These are phyloP conservation scores for Ephemerocybe angulata DNA, from an alignment of 768 basidiomycete species.

Conservation along the genomic window DNA sequence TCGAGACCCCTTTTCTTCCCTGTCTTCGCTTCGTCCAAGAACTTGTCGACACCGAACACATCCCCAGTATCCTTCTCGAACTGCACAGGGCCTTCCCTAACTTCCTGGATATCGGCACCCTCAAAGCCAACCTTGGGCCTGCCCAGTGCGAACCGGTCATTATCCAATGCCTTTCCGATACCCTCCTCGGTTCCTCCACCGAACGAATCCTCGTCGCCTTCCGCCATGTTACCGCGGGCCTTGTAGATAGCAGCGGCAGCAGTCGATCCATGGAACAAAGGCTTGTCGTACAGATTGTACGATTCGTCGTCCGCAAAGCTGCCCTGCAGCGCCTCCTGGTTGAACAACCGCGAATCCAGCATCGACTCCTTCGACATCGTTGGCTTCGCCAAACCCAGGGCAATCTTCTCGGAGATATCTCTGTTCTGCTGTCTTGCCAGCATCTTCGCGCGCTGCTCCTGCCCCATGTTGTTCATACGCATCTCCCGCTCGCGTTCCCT, in stretches of 20 bases:
- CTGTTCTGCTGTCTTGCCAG: constrained; percentile 95
- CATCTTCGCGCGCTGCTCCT: constrained; percentile 93
- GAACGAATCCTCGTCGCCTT: constrained; percentile 87
- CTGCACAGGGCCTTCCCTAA: constrained; percentile 90
- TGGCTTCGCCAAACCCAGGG: constrained; percentile 95
- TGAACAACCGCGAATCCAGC: constrained; percentile 96
- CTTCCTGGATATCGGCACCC: constrained; percentile 82
- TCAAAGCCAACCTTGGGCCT: constrained; percentile 84
- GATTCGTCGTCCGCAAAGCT: constrained; percentile 88
- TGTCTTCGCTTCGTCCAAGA: constrained; percentile 94
- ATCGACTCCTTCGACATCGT: constrained; percentile 95
- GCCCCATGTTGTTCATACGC: constrained; percentile 99
- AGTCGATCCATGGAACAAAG: constrained; percentile 92
- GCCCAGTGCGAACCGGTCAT: constrained; percentile 92
- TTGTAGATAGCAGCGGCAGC: constrained; percentile 99
- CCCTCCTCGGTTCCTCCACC: constrained; percentile 96
- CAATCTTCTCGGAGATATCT: constrained; percentile 99
- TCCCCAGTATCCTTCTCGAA: constrained; percentile 98
- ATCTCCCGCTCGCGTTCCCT: constrained; percentile 94
- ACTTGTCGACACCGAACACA: constrained; percentile 95
- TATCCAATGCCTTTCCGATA: constrained; percentile 83
- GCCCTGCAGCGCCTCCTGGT: constrained; percentile 81
- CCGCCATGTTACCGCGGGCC: constrained; percentile 79
- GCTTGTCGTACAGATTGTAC: constrained; percentile 94
- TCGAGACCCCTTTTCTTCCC: constrained; percentile 90